Evolutionary conservation across 2,329 filamentous ascomycete species (phyloP).

Genomic region (Alternaria atra): DNA sequence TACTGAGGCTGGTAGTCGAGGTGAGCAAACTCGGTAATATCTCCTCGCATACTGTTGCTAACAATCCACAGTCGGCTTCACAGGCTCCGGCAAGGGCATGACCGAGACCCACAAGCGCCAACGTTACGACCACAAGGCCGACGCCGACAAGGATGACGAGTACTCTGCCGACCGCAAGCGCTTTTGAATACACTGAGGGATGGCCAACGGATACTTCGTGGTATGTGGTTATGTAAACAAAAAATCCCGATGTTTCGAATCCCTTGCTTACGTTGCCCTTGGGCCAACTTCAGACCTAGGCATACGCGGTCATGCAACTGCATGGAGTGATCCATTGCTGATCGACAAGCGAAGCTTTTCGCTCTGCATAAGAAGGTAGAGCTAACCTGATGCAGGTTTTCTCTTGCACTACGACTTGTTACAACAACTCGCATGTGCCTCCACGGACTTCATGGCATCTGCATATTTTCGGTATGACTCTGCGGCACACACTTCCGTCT

Average conservation of each 20-base stretch:
- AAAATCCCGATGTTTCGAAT: slow-evolving; percentile 7
- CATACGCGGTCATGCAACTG: slow-evolving; percentile 2
- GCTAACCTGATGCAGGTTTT: slow-evolving; percentile 20
- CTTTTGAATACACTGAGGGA: slow-evolving; percentile 4
- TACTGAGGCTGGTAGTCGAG: slow-evolving; percentile 84
- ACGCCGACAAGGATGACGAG: slow-evolving; percentile 38
- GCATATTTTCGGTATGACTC: slow-evolving; percentile 36
- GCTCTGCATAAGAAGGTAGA: not conserved
- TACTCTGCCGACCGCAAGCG: slow-evolving; percentile 16
- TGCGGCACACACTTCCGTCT: slow-evolving; percentile 18
- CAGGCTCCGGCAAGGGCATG: slow-evolving; percentile 94
- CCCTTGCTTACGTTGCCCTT: slow-evolving; percentile 33
- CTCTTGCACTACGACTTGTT: not conserved
- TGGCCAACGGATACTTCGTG: not conserved
- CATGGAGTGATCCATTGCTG: slow-evolving; percentile 6
- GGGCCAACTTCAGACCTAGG: slow-evolving; percentile 24
- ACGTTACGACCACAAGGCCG: slow-evolving; percentile 76
- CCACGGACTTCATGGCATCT: slow-evolving; percentile 31
- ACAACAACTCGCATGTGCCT: slow-evolving; percentile 4
- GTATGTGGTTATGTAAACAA: slow-evolving; percentile 16
- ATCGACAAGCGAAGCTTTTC: slow-evolving; percentile 5
- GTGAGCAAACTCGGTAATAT: slow-evolving; percentile 58
- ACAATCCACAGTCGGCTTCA: slow-evolving; percentile 80
- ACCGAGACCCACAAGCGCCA: slow-evolving; percentile 85
- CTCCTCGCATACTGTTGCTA: slow-evolving; percentile 21